phyloP scores from a whole-genome alignment of 225 moss, liverwort and hornwort genomes.

The Pseudoscleropodium purum region DNA sequence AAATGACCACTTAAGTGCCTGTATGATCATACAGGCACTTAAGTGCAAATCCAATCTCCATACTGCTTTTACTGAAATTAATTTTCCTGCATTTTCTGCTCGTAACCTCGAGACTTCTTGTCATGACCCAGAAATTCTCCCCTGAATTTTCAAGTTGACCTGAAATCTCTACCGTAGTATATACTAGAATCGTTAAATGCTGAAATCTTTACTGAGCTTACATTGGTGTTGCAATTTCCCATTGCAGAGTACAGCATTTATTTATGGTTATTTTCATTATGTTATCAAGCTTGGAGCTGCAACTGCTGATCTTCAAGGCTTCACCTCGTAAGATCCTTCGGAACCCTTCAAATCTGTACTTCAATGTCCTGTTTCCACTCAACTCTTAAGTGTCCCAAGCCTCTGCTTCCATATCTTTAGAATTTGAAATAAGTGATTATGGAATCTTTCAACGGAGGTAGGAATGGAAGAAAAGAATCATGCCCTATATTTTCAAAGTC shows the following conservation, averaged over 20 bases:
- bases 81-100: background rate
- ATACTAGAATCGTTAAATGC: background rate
- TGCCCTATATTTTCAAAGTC: background rate
- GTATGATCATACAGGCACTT: background rate
- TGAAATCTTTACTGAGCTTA: background rate
- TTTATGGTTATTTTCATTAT: conserved; percentile 68
- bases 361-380: background rate
- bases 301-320: conserved; percentile 40
- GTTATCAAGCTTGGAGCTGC: conserved; percentile 37
- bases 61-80: background rate
- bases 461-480: background rate
- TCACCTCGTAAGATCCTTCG: conserved; percentile 55
- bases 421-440: background rate
- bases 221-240: background rate
- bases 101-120: background rate
- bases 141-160: background rate
- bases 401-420: background rate
- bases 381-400: background rate
- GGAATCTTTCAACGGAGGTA: background rate
- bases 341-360: background rate
- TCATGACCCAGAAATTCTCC: background rate
- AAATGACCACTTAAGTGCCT: background rate
- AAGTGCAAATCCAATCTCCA: background rate
- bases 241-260: conserved; percentile 65
- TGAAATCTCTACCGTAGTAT: background rate